Evolutionary conservation across 345 rosid species (phyloP).

Genomic region (Stellera chamaejasme): DNA sequence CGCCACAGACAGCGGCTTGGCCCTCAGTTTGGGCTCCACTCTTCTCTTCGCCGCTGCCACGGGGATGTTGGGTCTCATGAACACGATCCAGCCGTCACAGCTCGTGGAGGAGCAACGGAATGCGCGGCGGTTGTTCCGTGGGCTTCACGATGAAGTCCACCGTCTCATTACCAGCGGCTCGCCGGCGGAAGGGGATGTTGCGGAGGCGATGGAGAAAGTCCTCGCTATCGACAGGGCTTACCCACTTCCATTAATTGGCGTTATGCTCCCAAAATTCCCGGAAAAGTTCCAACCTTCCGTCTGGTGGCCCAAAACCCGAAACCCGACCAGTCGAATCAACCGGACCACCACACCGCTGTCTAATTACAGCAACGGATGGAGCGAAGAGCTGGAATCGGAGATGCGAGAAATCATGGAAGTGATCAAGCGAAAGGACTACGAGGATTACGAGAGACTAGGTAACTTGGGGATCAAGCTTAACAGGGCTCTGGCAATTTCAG

Average conservation of each 20-base stretch:
- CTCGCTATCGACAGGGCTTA: constrained; percentile 45
- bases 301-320: constrained; percentile 34
- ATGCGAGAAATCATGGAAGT: constrained; percentile 27
- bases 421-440: constrained; percentile 32
- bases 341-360: constrained; percentile 1
- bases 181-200: constrained; percentile 24
- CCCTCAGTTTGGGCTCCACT: constrained; percentile 30
- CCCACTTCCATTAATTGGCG: constrained; percentile 47
- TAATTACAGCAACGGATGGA: constrained; percentile 31
- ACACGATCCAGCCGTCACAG: constrained; percentile 55
- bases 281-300: constrained; percentile 32
- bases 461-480: constrained; percentile 26
- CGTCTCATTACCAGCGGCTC: constrained; percentile 19
- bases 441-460: constrained; percentile 34
- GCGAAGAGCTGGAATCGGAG: constrained; percentile 26
- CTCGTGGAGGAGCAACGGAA: constrained; percentile 55
- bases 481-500: constrained; percentile 34
- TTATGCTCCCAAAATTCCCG: constrained; percentile 47
- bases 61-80: constrained; percentile 28
- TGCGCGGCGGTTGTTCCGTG: constrained; percentile 32
- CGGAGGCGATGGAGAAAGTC: constrained; percentile 34
- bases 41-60: constrained; percentile 34
- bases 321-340: not conserved
- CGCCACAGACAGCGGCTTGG: constrained; percentile 13
- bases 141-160: constrained; percentile 29